Base-by-base conservation (phyloP, 805 yeast species). In the Kuraishia floccosa region DNA sequence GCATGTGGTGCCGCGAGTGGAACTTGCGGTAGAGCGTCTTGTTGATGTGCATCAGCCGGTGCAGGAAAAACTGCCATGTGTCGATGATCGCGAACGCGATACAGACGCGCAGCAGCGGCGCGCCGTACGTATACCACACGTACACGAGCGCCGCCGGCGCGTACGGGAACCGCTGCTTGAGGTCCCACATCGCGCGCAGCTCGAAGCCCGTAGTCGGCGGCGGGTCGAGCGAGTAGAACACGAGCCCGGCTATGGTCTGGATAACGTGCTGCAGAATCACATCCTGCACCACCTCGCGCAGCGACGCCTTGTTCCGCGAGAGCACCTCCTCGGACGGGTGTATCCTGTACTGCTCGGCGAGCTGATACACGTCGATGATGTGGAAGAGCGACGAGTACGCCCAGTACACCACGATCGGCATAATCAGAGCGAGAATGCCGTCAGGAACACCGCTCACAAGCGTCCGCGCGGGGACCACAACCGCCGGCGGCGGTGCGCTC, bases 11-110 rank as follows among this genome's bases (percentile, higher is more conserved):
- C 42, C 94, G 76, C 5, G 97, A 85, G 54, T 91, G 98, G 64
- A 84, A 83, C 32, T 73, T 60, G 39, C 68, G 71, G 67, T 91
- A 91, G 30, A 87, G 60, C 33, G 64, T 58, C 49, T 76, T 77
- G 65, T 82, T 82, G 49, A 65, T 46, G 51, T 91, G 98, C 97
- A 91, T 87, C 39, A 67, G 50, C 38, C 95, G 68, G 54, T 91
- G 98, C 39, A 87, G 63, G 65, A 75, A 73, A 55, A 82, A 91
- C 58, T 91, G 98, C 98, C 98, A 91, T 3, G 94, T 68, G 52
- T 91, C 98, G 43, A 91, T 69, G 39, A 91, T 60, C 31, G 73
- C 49, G 46, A 86, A 77, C 3, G 93, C 95, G 19, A 63, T 28
- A 10, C 57, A 30, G 20, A 85, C 53, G 41, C 74, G 75, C n/a